Percentiles rank a stretch among this genome's conserved stretches.
These are phyloP conservation scores for Botryotinia convoluta DNA, from an alignment of 2,329 filamentous ascomycete species.

Conservation along the genomic window DNA sequence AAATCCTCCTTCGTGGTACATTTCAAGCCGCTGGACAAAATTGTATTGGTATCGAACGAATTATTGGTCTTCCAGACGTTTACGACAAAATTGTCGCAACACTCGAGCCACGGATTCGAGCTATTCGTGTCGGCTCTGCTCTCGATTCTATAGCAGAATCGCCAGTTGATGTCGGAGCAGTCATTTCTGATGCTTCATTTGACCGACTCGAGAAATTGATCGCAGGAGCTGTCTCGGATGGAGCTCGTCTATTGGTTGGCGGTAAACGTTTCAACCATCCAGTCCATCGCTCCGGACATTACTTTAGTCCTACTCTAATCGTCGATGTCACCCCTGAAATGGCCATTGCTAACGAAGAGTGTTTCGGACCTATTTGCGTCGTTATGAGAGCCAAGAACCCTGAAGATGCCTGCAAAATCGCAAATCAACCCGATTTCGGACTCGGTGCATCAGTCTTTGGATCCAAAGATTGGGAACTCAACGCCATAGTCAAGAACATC, in stretches of 20 bases:
- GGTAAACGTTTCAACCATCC: slow-evolving; percentile 72
- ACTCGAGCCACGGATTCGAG: slow-evolving; percentile 70
- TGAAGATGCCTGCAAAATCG: slow-evolving; percentile 66
- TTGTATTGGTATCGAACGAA: slow-evolving; percentile 93
- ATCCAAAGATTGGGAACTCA: slow-evolving; percentile 58
- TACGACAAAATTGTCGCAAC: slow-evolving; percentile 71
- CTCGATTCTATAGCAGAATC: slow-evolving; percentile 48
- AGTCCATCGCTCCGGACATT: slow-evolving; percentile 74
- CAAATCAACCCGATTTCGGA: slow-evolving; percentile 81
- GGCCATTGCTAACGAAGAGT: slow-evolving; percentile 84
- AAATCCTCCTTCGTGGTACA: slow-evolving; percentile 84
- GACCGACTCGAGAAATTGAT: slow-evolving; percentile 73
- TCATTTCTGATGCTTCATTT: slow-evolving; percentile 80
- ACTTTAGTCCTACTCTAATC: slow-evolving; percentile 88
- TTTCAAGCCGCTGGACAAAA: slow-evolving; percentile 97
- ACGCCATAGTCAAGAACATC: slow-evolving; percentile 63
- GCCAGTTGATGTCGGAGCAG: slow-evolving; percentile 78
- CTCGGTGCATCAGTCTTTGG: slow-evolving; percentile 91
- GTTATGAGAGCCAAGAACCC: slow-evolving; percentile 70
- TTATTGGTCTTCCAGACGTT: slow-evolving; percentile 74
- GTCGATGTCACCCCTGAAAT: slow-evolving; percentile 85
- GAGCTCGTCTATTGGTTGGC: slow-evolving; percentile 78
- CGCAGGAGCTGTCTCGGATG: slow-evolving; percentile 69
- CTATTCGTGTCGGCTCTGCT: slow-evolving; percentile 71
- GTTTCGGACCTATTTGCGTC: slow-evolving; percentile 88